Evolutionary conservation across 2,329 filamentous ascomycete species (phyloP).

Genomic region (Nemania sp.): DNA sequence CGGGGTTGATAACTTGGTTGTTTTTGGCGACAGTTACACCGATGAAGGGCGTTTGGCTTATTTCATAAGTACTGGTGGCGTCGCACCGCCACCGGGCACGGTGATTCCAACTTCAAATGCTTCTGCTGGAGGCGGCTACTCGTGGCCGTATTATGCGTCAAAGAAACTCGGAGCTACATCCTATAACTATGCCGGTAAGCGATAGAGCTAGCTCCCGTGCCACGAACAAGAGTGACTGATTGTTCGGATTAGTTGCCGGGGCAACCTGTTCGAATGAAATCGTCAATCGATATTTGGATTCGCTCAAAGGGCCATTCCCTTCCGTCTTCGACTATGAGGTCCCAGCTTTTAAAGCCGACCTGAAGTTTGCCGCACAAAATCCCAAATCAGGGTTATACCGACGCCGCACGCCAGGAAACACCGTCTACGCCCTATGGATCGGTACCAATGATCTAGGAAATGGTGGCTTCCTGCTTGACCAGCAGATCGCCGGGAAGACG

Average conservation of each 20-base stretch:
- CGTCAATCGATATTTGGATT: constrained; percentile 55
- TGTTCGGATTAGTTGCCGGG: constrained; percentile 54
- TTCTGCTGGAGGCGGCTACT: constrained; percentile 66
- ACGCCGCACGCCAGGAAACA: constrained; percentile 56
- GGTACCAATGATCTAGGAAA: constrained; percentile 78
- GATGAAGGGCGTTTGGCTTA: constrained; percentile 70
- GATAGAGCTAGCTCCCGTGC: no score
- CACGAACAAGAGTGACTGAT: constrained; percentile 1
- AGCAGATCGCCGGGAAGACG: constrained; percentile 62
- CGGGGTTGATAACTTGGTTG: constrained; percentile 63
- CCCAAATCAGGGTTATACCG: constrained; percentile 45
- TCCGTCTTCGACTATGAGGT: constrained; percentile 65
- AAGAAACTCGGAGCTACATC: constrained; percentile 59
- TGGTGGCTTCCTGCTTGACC: constrained; percentile 66
- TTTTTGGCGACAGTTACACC: constrained; percentile 77
- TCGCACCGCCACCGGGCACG: constrained; percentile 63
- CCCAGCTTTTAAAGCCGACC: constrained; percentile 58
- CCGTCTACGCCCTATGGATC: constrained; percentile 78
- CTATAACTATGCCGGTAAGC: constrained; percentile 65
- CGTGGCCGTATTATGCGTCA: constrained; percentile 70
- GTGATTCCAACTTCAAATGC: constrained; percentile 49
- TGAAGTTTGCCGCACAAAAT: constrained; percentile 36
- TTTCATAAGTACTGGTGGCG: constrained; percentile 60
- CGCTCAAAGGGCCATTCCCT: constrained; percentile 61
- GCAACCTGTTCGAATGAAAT: constrained; percentile 74